Percentiles rank a stretch among this genome's conserved stretches.
These are phyloP conservation scores for Picochlorum sp. DNA, from an alignment of 139 green algal genomes.

Conservation along the genomic window DNA sequence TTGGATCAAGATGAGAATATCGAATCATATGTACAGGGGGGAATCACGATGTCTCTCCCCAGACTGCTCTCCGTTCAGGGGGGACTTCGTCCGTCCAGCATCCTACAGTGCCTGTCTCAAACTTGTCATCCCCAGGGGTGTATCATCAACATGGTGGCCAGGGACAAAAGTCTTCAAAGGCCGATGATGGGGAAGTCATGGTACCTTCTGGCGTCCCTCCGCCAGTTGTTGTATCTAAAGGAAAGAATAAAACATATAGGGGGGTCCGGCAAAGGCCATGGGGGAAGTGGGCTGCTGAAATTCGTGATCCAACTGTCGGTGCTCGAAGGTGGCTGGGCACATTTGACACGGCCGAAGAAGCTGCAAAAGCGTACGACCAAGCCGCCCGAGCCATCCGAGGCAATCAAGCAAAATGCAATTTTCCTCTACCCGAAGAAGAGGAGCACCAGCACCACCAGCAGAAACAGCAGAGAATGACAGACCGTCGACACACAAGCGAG, in stretches of 20 bases:
- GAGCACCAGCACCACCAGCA: conserved; percentile 9
- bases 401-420: conserved; percentile 80
- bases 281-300: conserved; percentile 98
- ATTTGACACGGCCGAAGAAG: conserved; percentile 93
- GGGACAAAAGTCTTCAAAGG: not conserved
- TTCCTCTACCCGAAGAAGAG: conserved; percentile 48
- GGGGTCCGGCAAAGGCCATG: conserved; percentile 93
- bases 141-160: not conserved
- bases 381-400: conserved; percentile 82
- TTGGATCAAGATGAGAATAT: not conserved
- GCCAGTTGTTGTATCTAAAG: conserved; percentile 53
- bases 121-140: not conserved
- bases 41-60: not conserved
- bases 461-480: not conserved
- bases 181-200: conserved; percentile 3
- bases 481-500: not conserved
- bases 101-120: not conserved
- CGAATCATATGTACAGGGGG: not conserved
- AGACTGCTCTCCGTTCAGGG: not conserved
- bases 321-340: conserved; percentile 89
- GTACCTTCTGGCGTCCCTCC: conserved; percentile 11
- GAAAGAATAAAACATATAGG: conserved; percentile 79
- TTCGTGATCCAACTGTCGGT: conserved; percentile 86
- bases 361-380: conserved; percentile 87
- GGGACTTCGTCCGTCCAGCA: not conserved